Evolutionary conservation across 768 basidiomycete genomes (phyloP), one percentile per base, ranked within the genome.

Genomic region (Naganishia randhawae): DNA sequence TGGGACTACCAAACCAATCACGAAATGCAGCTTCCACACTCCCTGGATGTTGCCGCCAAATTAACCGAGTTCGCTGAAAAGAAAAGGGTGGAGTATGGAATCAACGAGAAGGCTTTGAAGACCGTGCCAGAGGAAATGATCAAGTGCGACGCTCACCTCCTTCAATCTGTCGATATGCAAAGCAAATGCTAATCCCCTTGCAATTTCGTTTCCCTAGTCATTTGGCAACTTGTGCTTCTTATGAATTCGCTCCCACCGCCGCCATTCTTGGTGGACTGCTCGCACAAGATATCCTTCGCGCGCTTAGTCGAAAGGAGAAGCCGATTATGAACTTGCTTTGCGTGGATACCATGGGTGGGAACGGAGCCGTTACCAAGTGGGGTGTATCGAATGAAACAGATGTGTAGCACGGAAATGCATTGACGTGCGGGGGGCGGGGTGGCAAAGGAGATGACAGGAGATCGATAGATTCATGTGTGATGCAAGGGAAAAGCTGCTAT

Each of bases 191-290:
- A 48, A 83, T 71, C 67, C 39, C 39, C 37, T 54, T 37, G 7
- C 61, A 32, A 8, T 19, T 42, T 42, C 14, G 14, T 63, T 35
- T 16, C 65, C 63, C 62, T 66, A 96, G 93, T 71, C 82, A 85
- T n/a, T 71, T 89, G 48, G 82, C 87, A 5, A 84, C 82, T 16
- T 87, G 88, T n/a, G 88, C 91, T 8, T 80, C 82, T 22, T 87
- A 89, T 77, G 92, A 95, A 77, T 91, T 97, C 81, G 89, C 92
- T 0, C 92, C 96, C 0, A 88, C 92, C 1, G 91, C 92, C 77
- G 96, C 96, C 0, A 89, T 99, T 39, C 84, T 99, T 42, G 96
- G 96, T 31, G 96, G 96, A 27, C 85, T 98, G 81, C 82, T 98
- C 16, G 94, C 88, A 0, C 96, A 98, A 78, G 96, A 99, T 77